phyloP scores from a whole-genome alignment of 2,329 filamentous ascomycete species.

The Hypoxylon sp. region DNA sequence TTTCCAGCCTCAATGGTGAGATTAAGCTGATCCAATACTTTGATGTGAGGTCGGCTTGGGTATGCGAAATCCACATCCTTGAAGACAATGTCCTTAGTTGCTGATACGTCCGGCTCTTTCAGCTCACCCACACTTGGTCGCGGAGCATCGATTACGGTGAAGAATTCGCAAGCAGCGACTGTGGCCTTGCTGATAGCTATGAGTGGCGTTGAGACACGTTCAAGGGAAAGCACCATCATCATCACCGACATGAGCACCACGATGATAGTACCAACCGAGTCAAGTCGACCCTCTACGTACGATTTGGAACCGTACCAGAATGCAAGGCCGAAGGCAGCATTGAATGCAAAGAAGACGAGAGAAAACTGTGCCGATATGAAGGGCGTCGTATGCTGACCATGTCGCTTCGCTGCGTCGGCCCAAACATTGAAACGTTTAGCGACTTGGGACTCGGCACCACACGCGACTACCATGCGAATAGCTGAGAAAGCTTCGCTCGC shows the following conservation, averaged over 20 bases:
- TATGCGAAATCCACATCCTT: constrained; percentile 80
- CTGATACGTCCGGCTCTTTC: constrained; percentile 65
- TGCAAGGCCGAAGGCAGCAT: constrained; percentile 67
- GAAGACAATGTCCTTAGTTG: constrained; percentile 71
- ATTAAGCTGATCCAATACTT: constrained; percentile 72
- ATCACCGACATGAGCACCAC: constrained; percentile 72
- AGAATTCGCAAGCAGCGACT: constrained; percentile 71
- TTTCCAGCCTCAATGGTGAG: constrained; percentile 74
- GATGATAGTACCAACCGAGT: constrained; percentile 68
- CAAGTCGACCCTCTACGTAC: constrained; percentile 62
- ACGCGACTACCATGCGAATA: constrained; percentile 74
- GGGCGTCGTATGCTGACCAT: constrained; percentile 66
- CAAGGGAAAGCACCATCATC: constrained; percentile 70
- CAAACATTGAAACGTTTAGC: constrained; percentile 68
- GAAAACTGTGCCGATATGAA: constrained; percentile 68
- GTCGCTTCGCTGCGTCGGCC: constrained; percentile 67
- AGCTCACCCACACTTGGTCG: constrained; percentile 59
- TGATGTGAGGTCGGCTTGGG: constrained; percentile 74
- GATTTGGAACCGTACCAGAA: constrained; percentile 76
- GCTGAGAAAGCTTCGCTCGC: constrained; percentile 73
- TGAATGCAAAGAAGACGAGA: constrained; percentile 69
- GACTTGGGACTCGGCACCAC: constrained; percentile 71
- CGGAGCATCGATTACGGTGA: constrained; percentile 68
- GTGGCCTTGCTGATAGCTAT: constrained; percentile 72
- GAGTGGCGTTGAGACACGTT: constrained; percentile 70